phyloP scores from a whole-genome alignment of 345 rosid species.

The Arabis alpina region DNA sequence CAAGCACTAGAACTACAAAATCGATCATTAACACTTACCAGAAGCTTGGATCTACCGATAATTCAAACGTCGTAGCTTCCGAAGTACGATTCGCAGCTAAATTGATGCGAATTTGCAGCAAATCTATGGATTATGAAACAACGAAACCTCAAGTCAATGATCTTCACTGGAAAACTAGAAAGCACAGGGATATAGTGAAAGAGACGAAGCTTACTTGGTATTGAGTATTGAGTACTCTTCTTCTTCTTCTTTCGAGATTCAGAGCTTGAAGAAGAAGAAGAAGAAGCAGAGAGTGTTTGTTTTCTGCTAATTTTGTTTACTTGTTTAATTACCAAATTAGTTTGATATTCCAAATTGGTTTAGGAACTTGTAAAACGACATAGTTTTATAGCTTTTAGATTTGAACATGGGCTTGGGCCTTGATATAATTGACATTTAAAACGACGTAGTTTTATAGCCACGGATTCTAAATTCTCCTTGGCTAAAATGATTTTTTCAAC shows the following conservation, averaged over 20 bases:
- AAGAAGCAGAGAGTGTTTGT: neutral
- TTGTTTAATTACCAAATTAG: neutral
- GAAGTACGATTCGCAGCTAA: neutral
- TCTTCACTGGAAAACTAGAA: neutral
- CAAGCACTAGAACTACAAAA: too few species aligned
- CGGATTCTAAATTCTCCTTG: too few species aligned
- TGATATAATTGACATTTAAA: too few species aligned
- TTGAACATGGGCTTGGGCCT: too few species aligned
- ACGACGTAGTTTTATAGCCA: too few species aligned
- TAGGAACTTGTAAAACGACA: too few species aligned
- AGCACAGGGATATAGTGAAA: neutral
- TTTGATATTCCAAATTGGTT: too few species aligned
- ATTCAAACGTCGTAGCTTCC: neutral
- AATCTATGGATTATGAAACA: slow-evolving; percentile 24
- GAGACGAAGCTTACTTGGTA: slow-evolving; percentile 19
- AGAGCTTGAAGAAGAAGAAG: slow-evolving; percentile 1
- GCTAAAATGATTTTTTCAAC: too few species aligned
- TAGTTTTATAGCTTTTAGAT: too few species aligned
- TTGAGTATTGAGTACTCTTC: neutral
- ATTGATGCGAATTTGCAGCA: slow-evolving; percentile 27
- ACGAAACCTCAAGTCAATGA: slow-evolving; percentile 22
- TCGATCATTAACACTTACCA: slow-evolving; percentile 6
- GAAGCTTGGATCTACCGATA: slow-evolving; percentile 22
- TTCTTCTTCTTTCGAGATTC: slow-evolving; percentile 25
- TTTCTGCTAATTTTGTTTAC: neutral